Evolutionary conservation across 208 protist species (phyloP).

Genomic region (Entamoeba dispar): DNA sequence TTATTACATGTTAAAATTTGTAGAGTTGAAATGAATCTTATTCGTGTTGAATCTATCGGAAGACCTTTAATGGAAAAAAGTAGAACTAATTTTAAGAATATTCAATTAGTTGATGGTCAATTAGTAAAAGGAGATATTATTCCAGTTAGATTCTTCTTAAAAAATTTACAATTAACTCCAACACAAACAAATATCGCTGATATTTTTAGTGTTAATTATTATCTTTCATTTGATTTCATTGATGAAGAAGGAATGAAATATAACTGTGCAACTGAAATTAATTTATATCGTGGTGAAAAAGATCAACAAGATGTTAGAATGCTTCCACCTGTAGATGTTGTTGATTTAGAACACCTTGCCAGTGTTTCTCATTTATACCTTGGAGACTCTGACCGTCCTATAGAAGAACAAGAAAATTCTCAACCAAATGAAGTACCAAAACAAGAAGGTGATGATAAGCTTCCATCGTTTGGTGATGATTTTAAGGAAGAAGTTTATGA

Average conservation of each 20-base stretch:
- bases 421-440: too few species aligned
- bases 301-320: background rate
- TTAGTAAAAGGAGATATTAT: background rate
- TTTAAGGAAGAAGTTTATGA: background rate
- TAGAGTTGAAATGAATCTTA: background rate
- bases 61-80: background rate
- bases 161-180: background rate
- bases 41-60: background rate
- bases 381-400: background rate
- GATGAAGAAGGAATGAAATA: background rate
- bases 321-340: background rate
- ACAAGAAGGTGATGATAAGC: background rate
- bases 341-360: background rate
- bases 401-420: too few species aligned
- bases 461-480: background rate
- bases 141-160: background rate
- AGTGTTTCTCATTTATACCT: background rate
- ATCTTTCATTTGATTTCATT: background rate
- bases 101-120: background rate
- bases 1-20: background rate
- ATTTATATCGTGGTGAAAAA: background rate
- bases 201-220: background rate
- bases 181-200: background rate
- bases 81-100: background rate
- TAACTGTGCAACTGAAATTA: background rate